A percentile compares a stretch with the other conserved stretches of the same genome.
These are phyloP conservation scores for Echinosphaeria canescens DNA, from an alignment of 2,329 filamentous ascomycete genomes.

Conservation along the genomic window DNA sequence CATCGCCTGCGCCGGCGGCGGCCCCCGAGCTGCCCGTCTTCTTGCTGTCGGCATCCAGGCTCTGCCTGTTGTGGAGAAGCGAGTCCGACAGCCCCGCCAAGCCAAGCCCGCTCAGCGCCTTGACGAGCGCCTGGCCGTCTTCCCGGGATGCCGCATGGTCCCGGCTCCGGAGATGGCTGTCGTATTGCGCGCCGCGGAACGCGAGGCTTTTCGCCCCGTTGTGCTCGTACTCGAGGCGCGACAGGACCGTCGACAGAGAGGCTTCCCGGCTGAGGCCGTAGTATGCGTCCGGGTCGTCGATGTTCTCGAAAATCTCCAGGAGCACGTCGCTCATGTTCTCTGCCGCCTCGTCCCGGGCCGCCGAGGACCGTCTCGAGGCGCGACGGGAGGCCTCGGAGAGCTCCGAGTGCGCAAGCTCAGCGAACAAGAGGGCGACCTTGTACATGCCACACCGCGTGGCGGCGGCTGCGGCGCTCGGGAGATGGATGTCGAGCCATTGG, in stretches of 20 bases:
- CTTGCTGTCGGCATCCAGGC: slow-evolving; percentile 28
- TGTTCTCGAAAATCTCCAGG: slow-evolving; percentile 67
- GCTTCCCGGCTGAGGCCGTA: slow-evolving; percentile 73
- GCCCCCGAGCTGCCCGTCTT: too few species aligned
- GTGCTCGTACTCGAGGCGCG: slow-evolving; percentile 72
- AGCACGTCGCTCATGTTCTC: slow-evolving; percentile 44
- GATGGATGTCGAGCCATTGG: slow-evolving; percentile 74
- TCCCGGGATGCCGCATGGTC: slow-evolving; percentile 28
- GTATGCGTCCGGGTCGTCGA: slow-evolving; percentile 91
- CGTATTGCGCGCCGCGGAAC: slow-evolving; percentile 78
- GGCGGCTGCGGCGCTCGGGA: slow-evolving; percentile 43
- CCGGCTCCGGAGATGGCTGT: slow-evolving; percentile 52
- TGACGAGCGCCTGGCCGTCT: slow-evolving; percentile 50
- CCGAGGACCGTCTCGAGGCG: slow-evolving; percentile 30
- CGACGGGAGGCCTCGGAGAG: slow-evolving; percentile 36
- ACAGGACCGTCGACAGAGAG: slow-evolving; percentile 55
- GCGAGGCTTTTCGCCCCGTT: slow-evolving; percentile 73
- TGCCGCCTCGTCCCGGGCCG: slow-evolving; percentile 18
- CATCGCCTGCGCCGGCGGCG: too few species aligned
- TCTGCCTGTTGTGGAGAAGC: slow-evolving; percentile 46
- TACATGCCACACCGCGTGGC: slow-evolving; percentile 66
- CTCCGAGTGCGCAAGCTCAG: slow-evolving; percentile 47
- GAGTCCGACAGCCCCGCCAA: slow-evolving; percentile 72
- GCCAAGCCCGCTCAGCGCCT: slow-evolving; percentile 60
- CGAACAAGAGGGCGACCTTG: slow-evolving; percentile 67